Percentiles rank a stretch among this genome's conserved stretches.
These are phyloP conservation scores for Dothistroma septosporum DNA, from an alignment of 2,329 filamentous ascomycete genomes.

Conservation along the genomic window DNA sequence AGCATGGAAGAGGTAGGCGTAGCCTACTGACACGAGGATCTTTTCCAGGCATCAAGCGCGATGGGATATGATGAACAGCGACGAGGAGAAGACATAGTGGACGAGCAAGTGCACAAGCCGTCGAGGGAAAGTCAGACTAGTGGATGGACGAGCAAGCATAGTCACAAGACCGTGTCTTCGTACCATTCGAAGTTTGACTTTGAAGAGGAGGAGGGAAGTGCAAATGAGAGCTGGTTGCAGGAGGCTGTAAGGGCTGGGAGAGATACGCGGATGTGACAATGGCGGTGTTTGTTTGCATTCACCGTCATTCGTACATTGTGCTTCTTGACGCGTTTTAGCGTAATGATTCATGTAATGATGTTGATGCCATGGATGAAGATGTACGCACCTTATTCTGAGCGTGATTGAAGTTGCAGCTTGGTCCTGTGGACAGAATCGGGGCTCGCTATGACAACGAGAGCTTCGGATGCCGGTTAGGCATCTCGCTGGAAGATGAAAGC, in stretches of 20 bases:
- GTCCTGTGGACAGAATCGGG: too few species aligned
- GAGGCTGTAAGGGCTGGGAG: not conserved
- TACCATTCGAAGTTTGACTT: constrained; percentile 6
- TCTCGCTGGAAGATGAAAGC: too few species aligned
- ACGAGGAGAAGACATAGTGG: not conserved
- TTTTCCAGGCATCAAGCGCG: not conserved
- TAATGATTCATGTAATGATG: not conserved
- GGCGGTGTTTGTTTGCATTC: not conserved
- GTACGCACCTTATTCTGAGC: too few species aligned
- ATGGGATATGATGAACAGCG: not conserved
- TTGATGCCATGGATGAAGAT: not conserved
- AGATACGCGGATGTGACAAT: not conserved
- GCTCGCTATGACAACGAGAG: too few species aligned
- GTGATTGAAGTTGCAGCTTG: too few species aligned
- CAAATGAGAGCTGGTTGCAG: not conserved
- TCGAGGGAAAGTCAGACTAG: not conserved
- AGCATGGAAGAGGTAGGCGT: not conserved
- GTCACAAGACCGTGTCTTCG: not conserved
- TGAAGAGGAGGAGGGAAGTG: not conserved
- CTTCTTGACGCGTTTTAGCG: not conserved
- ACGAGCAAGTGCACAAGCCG: not conserved
- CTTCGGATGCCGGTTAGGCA: too few species aligned
- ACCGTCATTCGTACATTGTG: not conserved
- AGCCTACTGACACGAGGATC: not conserved
- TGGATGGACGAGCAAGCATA: not conserved